Base-by-base conservation (phyloP, 2,329 filamentous ascomycete genomes). In the Arachnomyces sp. region DNA sequence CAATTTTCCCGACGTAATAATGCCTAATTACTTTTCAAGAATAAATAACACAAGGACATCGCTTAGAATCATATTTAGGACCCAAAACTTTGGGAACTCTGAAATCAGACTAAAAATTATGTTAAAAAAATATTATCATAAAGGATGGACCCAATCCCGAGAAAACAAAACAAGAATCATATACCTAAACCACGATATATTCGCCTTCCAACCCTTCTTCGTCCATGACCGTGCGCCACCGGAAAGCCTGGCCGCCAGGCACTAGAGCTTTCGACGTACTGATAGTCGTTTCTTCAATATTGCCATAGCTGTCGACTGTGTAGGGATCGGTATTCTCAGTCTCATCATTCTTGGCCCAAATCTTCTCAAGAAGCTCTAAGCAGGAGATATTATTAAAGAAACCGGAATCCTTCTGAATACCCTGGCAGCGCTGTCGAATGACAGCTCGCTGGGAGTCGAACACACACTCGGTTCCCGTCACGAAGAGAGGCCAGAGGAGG, bases 331-430 rank as follows among this genome's bases (percentile, higher is more conserved):
- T 9, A 9, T 25, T 25, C 4, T 33, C 36, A 34, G 18, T 7
- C 31, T 34, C 28, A 9, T 43, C 39, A 13, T 57, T 51, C 14
- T 54, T 74, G 9, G 72, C 71, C 89, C 90, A 95, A 12, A 94
- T 75, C 53, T 81, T 80, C 68, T 95, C 89, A 31, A 95, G 66
- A 3, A 95, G 79, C 53, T 92, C 85, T 17, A 95, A 72, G 6
- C 85, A 87, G 5, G 84, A 84, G 31, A 93, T 74, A 59, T 95
- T 95, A 65, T 95, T 95, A 72, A 88, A 86, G 65, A 95, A 95
- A 1, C 89, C 89, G 39, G 84, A 90, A 49, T 90, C 84, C 21
- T 80, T 77, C 72, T 90, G 88, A 49, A 95, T 90, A 56, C 90
- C 87, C 33, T 81, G 74, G 65, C 87, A 94, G 52, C 88, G 82